Percentiles rank a stretch among this genome's conserved stretches.
Conservation (phyloP, 2,329 filamentous ascomycete species). For the Trichoderma sp. region DNA sequence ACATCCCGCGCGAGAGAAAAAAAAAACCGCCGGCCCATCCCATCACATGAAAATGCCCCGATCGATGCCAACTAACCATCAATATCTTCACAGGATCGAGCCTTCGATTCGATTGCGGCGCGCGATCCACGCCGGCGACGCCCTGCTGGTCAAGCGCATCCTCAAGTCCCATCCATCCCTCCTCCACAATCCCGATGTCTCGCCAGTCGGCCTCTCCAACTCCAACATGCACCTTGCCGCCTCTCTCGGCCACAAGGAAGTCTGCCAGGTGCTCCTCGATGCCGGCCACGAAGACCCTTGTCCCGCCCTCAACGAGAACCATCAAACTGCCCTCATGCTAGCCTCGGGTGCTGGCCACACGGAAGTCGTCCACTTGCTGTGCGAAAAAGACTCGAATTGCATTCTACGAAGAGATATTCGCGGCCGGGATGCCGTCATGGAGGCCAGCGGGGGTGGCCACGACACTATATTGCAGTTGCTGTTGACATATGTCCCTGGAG, state of each 20-base stretch:
- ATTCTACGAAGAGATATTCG: conserved; percentile 64
- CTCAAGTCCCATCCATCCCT: conserved; percentile 67
- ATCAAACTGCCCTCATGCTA: conserved; percentile 79
- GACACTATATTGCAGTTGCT: conserved; percentile 65
- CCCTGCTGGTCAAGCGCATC: conserved; percentile 71
- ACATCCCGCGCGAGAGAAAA: neutral
- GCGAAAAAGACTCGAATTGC: conserved; percentile 58
- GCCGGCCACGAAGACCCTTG: conserved; percentile 71
- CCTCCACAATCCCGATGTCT: conserved; percentile 76
- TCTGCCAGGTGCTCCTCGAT: conserved; percentile 68
- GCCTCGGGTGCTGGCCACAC: conserved; percentile 68
- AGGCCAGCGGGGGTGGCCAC: conserved; percentile 58
- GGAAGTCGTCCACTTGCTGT: conserved; percentile 70
- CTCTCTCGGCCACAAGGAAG: conserved; percentile 64
- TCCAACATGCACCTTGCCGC: conserved; percentile 81
- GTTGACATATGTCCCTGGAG: conserved; percentile 58
- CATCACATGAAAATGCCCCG: neutral
- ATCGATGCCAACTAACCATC: neutral
- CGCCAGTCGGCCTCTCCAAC: conserved; percentile 67
- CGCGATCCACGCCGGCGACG: conserved; percentile 74
- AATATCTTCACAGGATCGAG: conserved; percentile 60
- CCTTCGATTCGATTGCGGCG: conserved; percentile 73
- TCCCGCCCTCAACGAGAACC: conserved; percentile 73
- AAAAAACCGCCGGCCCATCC: neutral
- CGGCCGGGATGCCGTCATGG: conserved; percentile 71